Evolutionary conservation across 2,329 filamentous ascomycete genomes (phyloP), one percentile per base, ranked within the genome.

Genomic region (Fusarium succisae): DNA sequence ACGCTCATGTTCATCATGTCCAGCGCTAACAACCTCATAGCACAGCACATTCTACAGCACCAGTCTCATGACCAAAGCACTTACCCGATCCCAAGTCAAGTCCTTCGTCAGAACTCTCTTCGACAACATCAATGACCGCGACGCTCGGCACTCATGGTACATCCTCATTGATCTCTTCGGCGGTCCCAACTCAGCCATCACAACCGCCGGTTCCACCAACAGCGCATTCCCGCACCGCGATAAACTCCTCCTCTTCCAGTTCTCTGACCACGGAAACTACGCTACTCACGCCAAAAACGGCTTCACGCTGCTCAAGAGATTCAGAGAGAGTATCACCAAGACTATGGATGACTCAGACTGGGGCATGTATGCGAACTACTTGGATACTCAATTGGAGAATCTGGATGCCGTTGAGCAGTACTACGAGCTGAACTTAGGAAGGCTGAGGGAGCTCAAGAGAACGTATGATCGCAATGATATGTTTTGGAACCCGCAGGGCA

Each of bases 201-300:
- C 82, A 3, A 70, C 79, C 2, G 51, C 81, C 5, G 35, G 70
- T 0, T 65, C 70, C 2, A 37, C 77, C 13, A 74, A 76, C 13
- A 82, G 82, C 3, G 80, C 84, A 5, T 86, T 83, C 72, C 77
- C 80, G 0, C 83, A 85, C 72, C 83, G 83, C 32, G 81, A 84
- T 59, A 83, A 85, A 76, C 82, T 89, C 24, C 83, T 87, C 4
- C 84, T 90, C 5, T 87, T 85, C 56, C 86, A 90, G 75, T 84
- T 88, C 61, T 83, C 84, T 26, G 86, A 88, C 72, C 77, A 83
- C 2, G 80, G 79, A 3, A 67, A 68, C 47, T 54, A 69, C n/a
- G 74, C 69, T 2, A 32, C 24, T 5, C 83, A 83, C 55, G 83
- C 83, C 0, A 60, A 74, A 8, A 78, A 79, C 17, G 83, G 83